A percentile compares a stretch with the other conserved stretches of the same genome.
phyloP scores from a whole-genome alignment of 331 rosid genomes.

The Quercus lobata region DNA sequence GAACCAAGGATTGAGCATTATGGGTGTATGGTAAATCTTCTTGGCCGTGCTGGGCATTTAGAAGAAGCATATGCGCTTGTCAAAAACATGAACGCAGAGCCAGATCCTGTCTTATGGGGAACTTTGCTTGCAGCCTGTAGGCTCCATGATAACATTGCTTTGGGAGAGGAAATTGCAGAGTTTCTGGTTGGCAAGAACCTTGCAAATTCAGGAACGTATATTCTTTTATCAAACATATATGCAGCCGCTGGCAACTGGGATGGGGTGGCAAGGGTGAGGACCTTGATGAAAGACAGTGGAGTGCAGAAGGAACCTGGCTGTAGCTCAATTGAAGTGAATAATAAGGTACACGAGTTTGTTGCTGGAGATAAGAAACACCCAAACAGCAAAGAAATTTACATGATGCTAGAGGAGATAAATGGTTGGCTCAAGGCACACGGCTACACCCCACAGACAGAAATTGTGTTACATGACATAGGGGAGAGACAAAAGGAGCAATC shows the following conservation, averaged over 20 bases:
- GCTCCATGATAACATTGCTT: conserved; percentile 51
- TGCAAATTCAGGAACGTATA: conserved; percentile 81
- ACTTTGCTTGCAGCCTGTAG: conserved; percentile 84
- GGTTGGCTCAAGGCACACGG: conserved; percentile 57
- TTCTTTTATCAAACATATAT: conserved; percentile 80
- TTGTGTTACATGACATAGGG: conserved; percentile 70
- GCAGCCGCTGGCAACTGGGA: conserved; percentile 76
- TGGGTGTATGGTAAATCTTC: conserved; percentile 88
- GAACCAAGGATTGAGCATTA: conserved; percentile 75
- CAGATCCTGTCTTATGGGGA: conserved; percentile 89
- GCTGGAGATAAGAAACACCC: conserved; percentile 79
- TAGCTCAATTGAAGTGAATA: conserved; percentile 72
- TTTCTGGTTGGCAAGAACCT: conserved; percentile 50
- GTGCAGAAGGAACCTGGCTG: conserved; percentile 92
- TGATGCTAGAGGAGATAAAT: conserved; percentile 66
- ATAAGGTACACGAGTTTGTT: conserved; percentile 67
- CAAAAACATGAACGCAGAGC: conserved; percentile 50
- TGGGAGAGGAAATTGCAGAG: conserved; percentile 77
- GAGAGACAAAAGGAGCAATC: conserved; percentile 64
- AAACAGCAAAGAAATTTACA: conserved; percentile 59
- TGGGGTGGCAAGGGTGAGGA: conserved; percentile 74
- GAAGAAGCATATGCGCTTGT: conserved; percentile 77
- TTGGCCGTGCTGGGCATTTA: conserved; percentile 73
- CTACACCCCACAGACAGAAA: conserved; percentile 60
- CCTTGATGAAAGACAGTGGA: conserved; percentile 69